These are phyloP conservation scores for Cladosporium sp. DNA, from an alignment of 2,329 filamentous ascomycete species.

Conservation along the genomic window DNA sequence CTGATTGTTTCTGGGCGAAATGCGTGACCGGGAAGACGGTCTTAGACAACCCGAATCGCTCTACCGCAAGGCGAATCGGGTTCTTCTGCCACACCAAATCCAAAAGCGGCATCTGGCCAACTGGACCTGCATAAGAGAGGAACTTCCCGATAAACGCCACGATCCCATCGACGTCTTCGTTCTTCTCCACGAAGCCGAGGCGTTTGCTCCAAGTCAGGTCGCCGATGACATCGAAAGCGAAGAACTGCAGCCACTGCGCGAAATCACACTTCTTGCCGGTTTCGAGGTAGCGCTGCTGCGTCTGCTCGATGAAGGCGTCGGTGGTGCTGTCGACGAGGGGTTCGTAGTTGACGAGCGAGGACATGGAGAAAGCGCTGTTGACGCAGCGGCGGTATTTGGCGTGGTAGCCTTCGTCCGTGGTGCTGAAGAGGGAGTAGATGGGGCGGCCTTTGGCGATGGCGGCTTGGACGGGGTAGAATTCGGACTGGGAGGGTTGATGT, in stretches of 20 bases:
- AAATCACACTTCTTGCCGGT: conserved; percentile 59
- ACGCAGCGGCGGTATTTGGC: conserved; percentile 72
- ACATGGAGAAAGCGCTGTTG: conserved; percentile 77
- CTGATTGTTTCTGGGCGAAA: conserved; percentile 69
- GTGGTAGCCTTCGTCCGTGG: conserved; percentile 73
- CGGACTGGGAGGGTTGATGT: conserved; percentile 33
- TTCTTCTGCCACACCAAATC: conserved; percentile 74
- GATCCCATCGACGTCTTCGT: conserved; percentile 74
- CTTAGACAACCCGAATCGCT: conserved; percentile 66
- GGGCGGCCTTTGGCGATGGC: conserved; percentile 67
- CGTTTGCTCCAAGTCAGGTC: conserved; percentile 75
- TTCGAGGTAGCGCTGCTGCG: conserved; percentile 44
- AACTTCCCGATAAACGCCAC: conserved; percentile 63
- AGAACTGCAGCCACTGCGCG: conserved; percentile 73
- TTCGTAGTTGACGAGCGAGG: conserved; percentile 73
- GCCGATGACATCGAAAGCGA: conserved; percentile 79
- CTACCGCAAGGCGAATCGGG: conserved; percentile 67
- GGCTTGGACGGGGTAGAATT: conserved; percentile 79
- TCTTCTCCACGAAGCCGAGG: conserved; percentile 72
- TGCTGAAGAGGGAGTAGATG: conserved; percentile 74
- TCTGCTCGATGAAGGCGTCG: conserved; percentile 64
- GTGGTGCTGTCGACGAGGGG: conserved; percentile 76
- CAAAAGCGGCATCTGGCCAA: conserved; percentile 72
- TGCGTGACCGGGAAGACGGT: conserved; percentile 70
- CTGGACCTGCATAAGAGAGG: conserved; percentile 69